phyloP scores from a whole-genome alignment of 2,329 filamentous ascomycete genomes.

The Aurifilum marmelostoma region DNA sequence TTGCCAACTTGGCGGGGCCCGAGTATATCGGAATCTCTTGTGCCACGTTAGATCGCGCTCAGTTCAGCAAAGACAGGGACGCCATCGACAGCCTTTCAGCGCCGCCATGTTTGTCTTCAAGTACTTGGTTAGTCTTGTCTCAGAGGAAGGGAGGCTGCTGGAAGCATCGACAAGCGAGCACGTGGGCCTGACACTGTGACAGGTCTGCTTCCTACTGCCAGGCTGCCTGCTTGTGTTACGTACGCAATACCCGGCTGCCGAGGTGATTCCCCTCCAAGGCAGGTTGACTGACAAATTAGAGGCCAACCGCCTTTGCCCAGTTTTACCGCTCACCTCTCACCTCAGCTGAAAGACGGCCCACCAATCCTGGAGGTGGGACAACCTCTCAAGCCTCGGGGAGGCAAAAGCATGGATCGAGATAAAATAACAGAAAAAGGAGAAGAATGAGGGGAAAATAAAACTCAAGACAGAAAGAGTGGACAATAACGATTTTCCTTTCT shows the following conservation, averaged over 20 bases:
- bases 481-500: too few species aligned
- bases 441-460: background rate
- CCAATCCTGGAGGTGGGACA: background rate
- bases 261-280: background rate
- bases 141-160: background rate
- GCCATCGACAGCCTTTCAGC: background rate
- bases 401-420: background rate
- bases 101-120: background rate
- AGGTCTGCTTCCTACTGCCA: background rate
- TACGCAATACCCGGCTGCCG: background rate
- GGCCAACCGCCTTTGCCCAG: conserved; percentile 3
- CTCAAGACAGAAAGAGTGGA: background rate
- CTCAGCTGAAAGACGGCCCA: conserved; percentile 12
- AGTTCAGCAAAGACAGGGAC: background rate
- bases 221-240: background rate
- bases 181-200: background rate
- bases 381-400: background rate
- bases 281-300: background rate
- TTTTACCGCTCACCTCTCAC: conserved; percentile 15
- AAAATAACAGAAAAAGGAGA: background rate
- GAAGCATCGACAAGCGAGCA: background rate
- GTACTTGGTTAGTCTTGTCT: background rate
- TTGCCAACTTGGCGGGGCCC: background rate
- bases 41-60: background rate
- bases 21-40: background rate